Conservation (phyloP, 2,329 filamentous ascomycete species). For the Diplocarpon mali region DNA sequence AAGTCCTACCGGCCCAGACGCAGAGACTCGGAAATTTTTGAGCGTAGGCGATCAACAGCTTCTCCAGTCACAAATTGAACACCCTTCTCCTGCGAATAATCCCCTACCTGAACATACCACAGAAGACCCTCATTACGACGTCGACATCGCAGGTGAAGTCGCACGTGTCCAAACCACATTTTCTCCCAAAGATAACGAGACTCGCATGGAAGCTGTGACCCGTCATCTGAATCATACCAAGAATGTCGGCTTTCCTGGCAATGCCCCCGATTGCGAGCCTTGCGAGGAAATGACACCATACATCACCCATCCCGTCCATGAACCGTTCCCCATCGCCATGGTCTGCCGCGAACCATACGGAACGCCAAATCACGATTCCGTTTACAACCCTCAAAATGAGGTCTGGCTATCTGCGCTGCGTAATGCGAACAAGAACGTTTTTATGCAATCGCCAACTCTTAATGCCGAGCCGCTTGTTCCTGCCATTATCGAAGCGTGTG, state of each 20-base stretch:
- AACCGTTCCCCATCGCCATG: constrained; percentile 58
- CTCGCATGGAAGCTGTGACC: constrained; percentile 45
- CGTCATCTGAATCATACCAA: constrained; percentile 55
- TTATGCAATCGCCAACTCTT: constrained; percentile 69
- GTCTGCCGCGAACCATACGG: constrained; percentile 61
- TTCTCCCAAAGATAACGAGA: constrained; percentile 38
- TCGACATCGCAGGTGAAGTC: constrained; percentile 48
- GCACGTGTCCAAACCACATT: constrained; percentile 48
- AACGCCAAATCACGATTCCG: constrained; percentile 45
- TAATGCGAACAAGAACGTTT: constrained; percentile 52
- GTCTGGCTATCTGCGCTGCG: constrained; percentile 61
- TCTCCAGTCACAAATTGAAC: constrained; percentile 15
- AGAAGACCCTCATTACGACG: constrained; percentile 53
- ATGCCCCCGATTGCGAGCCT: constrained; percentile 42
- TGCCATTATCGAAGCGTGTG: constrained; percentile 51
- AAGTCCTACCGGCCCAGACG: constrained; percentile 14
- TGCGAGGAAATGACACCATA: constrained; percentile 56
- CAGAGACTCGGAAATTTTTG: constrained; percentile 18
- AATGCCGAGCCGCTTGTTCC: constrained; percentile 59
- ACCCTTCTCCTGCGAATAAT: constrained; percentile 12
- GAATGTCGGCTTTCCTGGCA: constrained; percentile 37
- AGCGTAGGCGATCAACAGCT: constrained; percentile 18
- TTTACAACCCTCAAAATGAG: constrained; percentile 62
- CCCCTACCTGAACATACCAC: constrained; percentile 44
- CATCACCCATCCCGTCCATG: constrained; percentile 40